Percentiles rank a stretch among this genome's conserved stretches.
phyloP scores from a whole-genome alignment of 2,329 filamentous ascomycete species.

The Remersonia thermophila region DNA sequence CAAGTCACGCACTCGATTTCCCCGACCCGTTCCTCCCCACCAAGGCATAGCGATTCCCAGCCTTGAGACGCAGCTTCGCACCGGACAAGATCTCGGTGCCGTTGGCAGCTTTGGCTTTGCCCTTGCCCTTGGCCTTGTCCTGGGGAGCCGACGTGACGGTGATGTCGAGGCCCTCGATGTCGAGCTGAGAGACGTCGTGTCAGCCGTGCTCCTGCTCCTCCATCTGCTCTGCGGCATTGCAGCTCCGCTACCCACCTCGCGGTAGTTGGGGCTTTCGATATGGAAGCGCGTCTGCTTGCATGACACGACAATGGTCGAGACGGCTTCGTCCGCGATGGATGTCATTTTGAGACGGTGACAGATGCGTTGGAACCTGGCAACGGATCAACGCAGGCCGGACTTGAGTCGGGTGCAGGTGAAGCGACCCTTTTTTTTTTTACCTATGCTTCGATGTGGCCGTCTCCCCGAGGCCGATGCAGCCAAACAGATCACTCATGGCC shows the following conservation, averaged over 20 bases:
- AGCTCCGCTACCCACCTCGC: constrained; percentile 32
- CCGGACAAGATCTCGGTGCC: constrained; percentile 57
- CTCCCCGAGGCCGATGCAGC: no score
- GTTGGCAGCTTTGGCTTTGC: constrained; percentile 34
- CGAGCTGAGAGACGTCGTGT: constrained; percentile 37
- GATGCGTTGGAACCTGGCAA: not conserved
- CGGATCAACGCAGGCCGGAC: no score
- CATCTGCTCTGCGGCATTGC: constrained; percentile 42
- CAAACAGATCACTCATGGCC: no score
- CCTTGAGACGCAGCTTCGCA: constrained; percentile 59
- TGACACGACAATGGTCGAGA: constrained; percentile 45
- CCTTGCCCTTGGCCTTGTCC: constrained; percentile 22
- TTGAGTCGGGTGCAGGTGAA: no score
- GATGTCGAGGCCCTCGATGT: constrained; percentile 62
- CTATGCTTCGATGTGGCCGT: no score
- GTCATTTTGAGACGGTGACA: constrained; percentile 18
- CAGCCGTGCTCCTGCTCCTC: constrained; percentile 55
- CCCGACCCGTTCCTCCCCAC: constrained; percentile 72
- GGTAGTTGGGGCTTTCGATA: constrained; percentile 41
- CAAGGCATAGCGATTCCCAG: constrained; percentile 63
- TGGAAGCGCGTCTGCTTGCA: constrained; percentile 58
- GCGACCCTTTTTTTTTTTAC: no score
- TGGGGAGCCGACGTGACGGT: constrained; percentile 37
- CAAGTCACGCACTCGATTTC: constrained; percentile 65
- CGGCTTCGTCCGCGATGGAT: constrained; percentile 35